These are phyloP conservation scores for Teratosphaeria zuluensis DNA, from an alignment of 2,329 filamentous ascomycete genomes.

Conservation along the genomic window DNA sequence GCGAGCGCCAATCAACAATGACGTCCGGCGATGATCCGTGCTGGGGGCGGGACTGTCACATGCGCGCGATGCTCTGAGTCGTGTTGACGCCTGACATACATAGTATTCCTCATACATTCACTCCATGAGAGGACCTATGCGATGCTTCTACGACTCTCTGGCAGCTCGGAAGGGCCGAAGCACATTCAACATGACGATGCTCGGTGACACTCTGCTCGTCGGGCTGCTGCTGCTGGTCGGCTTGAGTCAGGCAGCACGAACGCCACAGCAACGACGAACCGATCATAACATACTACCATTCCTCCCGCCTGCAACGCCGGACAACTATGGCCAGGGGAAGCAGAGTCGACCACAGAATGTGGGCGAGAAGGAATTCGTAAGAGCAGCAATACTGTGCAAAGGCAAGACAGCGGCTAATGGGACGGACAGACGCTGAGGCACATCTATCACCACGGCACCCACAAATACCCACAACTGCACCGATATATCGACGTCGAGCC, in stretches of 20 bases:
- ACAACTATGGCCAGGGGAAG: neutral
- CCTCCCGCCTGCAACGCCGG: neutral
- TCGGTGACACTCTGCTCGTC: constrained; percentile 9
- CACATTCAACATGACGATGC: constrained; percentile 9
- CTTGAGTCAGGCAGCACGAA: constrained; percentile 10
- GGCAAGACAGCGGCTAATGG: neutral
- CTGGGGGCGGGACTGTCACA: too few relatives aligned
- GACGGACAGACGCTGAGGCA: constrained; percentile 58
- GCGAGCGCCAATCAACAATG: too few relatives aligned
- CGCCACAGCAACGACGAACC: constrained; percentile 8
- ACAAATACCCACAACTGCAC: constrained; percentile 68
- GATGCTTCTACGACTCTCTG: constrained; percentile 11
- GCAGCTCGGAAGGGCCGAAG: constrained; percentile 3
- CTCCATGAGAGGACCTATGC: constrained; percentile 6
- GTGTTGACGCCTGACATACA: too few relatives aligned
- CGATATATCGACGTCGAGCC: constrained; percentile 61
- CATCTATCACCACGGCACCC: constrained; percentile 83
- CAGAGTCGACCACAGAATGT: neutral
- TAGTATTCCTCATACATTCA: too few relatives aligned
- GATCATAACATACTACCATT: neutral
- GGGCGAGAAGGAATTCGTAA: constrained; percentile 22
- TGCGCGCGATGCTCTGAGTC: too few relatives aligned
- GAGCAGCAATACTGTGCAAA: constrained; percentile 1
- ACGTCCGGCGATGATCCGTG: too few relatives aligned
- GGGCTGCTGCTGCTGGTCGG: constrained; percentile 10